These are phyloP conservation scores for Argentina anserina DNA, from an alignment of 306 rosid genomes.

Conservation along the genomic window DNA sequence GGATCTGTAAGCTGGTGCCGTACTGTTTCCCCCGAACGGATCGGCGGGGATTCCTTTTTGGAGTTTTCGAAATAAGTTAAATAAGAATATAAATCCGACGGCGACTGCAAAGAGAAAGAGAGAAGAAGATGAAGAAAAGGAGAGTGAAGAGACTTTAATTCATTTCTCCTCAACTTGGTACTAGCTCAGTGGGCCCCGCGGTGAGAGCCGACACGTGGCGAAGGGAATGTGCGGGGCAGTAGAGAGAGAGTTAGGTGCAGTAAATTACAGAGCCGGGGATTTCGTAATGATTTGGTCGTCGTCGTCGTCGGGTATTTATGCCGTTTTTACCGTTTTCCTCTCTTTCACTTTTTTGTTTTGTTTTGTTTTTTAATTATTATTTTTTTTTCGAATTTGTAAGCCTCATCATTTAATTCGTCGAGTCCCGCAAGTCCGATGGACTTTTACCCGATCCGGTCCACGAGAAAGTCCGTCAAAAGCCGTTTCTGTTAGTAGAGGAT, in stretches of 20 bases:
- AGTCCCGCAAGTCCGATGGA: too few species aligned
- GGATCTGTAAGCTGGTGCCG: not conserved
- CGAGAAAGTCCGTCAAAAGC: too few species aligned
- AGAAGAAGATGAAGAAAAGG: not conserved
- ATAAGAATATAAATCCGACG: constrained; percentile 18
- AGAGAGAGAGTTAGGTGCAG: not conserved
- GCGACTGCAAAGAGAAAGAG: constrained; percentile 4
- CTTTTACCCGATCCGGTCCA: too few species aligned
- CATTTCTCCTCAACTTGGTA: not conserved
- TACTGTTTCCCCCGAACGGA: not conserved
- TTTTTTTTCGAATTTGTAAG: too few species aligned
- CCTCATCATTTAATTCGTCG: too few species aligned
- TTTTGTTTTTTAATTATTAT: not conserved
- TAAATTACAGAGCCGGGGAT: not conserved
- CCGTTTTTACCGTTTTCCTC: not conserved
- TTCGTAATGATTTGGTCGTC: constrained; percentile 9
- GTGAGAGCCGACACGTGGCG: not conserved
- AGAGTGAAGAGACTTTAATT: not conserved
- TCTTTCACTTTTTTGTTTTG: not conserved
- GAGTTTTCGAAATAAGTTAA: not conserved
- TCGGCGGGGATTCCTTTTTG: not conserved
- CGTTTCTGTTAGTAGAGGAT: too few species aligned
- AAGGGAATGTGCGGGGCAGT: not conserved
- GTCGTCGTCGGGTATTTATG: not conserved
- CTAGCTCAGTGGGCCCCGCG: not conserved